Conservation (phyloP, 148 eudicot species). For the Spergularia bocconei region DNA sequence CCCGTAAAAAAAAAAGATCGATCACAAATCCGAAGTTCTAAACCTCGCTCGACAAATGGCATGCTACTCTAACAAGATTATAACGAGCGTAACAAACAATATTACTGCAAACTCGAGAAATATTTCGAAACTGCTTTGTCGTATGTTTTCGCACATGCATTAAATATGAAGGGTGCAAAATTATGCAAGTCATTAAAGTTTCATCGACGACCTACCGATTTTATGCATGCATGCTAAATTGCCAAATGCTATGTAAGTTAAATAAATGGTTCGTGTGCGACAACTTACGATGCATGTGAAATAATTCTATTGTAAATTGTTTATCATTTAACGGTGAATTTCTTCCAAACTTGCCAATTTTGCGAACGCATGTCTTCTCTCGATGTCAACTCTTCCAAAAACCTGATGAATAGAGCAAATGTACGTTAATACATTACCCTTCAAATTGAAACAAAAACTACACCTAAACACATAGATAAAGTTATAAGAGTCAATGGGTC, state of each 20-base stretch:
- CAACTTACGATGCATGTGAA: no score
- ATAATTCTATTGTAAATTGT: neutral
- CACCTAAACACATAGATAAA: no score
- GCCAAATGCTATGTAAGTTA: no score
- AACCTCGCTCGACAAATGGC: no score
- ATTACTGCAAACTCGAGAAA: no score
- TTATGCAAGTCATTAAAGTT: neutral
- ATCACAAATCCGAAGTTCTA: no score
- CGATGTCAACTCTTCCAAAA: slow-evolving; percentile 5
- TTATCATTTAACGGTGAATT: neutral
- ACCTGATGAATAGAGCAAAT: neutral
- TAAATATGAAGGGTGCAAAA: neutral
- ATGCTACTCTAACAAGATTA: no score
- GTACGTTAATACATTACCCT: no score
- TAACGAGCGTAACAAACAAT: neutral
- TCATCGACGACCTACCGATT: slow-evolving; percentile 14
- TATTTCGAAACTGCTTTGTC: slow-evolving; percentile 12
- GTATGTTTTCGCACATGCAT: neutral
- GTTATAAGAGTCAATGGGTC: no score
- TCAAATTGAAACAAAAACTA: no score
- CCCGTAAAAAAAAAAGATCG: no score
- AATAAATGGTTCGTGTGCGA: no score
- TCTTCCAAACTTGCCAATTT: slow-evolving; percentile 5
- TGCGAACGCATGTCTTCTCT: slow-evolving; percentile 7
- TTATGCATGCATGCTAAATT: neutral